These are phyloP conservation scores for Globisporangium cylindrosporum DNA, from an alignment of 352 stramenopile genomes.

Conservation along the genomic window DNA sequence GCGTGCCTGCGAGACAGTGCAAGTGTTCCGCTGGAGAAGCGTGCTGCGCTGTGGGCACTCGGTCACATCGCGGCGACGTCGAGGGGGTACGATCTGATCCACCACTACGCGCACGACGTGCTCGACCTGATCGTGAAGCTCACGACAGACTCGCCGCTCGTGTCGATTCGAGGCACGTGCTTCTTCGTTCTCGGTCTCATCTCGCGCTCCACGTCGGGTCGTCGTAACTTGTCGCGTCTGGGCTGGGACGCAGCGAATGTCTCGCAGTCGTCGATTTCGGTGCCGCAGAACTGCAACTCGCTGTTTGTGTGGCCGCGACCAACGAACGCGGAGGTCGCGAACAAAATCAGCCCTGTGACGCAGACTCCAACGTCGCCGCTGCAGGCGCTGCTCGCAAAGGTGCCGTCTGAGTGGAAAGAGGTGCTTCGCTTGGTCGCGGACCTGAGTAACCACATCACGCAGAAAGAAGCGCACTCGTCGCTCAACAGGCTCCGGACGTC, in stretches of 20 bases:
- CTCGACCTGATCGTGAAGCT: conserved; percentile 87
- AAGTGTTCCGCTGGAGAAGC: conserved; percentile 81
- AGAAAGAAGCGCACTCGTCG: conserved; percentile 85
- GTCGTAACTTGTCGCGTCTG: conserved; percentile 61
- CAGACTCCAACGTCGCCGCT: conserved; percentile 58
- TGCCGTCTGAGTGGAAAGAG: conserved; percentile 75
- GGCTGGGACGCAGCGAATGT: conserved; percentile 79
- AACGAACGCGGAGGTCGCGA: conserved; percentile 16
- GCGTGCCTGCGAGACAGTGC: conserved; percentile 75
- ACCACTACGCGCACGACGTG: conserved; percentile 77
- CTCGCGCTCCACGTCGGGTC: conserved; percentile 56
- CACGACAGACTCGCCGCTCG: conserved; percentile 72
- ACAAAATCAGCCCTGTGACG: conserved; percentile 43
- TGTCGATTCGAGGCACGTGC: conserved; percentile 84
- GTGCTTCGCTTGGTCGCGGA: conserved; percentile 75
- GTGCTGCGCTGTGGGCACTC: conserved; percentile 81
- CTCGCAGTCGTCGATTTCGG: conserved; percentile 68
- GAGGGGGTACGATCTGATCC: conserved; percentile 77
- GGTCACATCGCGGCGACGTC: conserved; percentile 80
- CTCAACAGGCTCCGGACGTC: conserved; percentile 77
- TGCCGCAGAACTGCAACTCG: conserved; percentile 76
- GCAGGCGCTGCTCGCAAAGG: conserved; percentile 64
- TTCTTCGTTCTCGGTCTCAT: conserved; percentile 85
- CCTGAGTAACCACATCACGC: conserved; percentile 87
- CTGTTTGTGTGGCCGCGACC: conserved; percentile 77